phyloP scores from a whole-genome alignment of 345 rosid species.

The Eucalyptus urophylla region DNA sequence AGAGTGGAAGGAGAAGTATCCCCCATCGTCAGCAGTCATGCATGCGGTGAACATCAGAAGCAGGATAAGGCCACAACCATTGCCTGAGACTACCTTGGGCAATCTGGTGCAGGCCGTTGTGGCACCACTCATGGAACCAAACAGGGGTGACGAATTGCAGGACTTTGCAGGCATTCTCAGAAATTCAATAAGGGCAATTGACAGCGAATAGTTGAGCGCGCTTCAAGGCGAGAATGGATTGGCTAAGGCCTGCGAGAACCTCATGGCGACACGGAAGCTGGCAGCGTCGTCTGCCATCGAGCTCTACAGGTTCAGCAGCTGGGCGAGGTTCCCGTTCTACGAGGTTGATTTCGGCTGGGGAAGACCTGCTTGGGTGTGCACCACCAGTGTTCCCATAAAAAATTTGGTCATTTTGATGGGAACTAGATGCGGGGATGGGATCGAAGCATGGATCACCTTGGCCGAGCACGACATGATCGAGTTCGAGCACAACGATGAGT shows the following conservation, averaged over 20 bases:
- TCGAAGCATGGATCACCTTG: background rate
- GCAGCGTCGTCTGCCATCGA: background rate
- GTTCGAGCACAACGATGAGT: background rate
- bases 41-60: constrained; percentile 2
- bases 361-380: background rate
- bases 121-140: background rate
- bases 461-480: background rate
- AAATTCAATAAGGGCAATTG: background rate
- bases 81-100: background rate
- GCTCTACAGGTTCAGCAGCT: background rate
- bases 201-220: background rate
- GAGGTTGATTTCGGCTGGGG: background rate
- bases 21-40: background rate
- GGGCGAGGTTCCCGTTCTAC: background rate
- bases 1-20: background rate
- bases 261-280: background rate
- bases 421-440: background rate
- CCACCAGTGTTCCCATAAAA: background rate
- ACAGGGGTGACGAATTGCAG: background rate
- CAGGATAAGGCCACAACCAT: constrained; percentile 1
- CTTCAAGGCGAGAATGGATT: background rate
- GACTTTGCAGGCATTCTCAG: background rate
- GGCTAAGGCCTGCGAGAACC: background rate
- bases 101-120: background rate
- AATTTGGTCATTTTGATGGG: background rate